A percentile compares a stretch with the other conserved stretches of the same genome.
Conservation (phyloP, 2,329 filamentous ascomycete species). For the Xylaria sp. region DNA sequence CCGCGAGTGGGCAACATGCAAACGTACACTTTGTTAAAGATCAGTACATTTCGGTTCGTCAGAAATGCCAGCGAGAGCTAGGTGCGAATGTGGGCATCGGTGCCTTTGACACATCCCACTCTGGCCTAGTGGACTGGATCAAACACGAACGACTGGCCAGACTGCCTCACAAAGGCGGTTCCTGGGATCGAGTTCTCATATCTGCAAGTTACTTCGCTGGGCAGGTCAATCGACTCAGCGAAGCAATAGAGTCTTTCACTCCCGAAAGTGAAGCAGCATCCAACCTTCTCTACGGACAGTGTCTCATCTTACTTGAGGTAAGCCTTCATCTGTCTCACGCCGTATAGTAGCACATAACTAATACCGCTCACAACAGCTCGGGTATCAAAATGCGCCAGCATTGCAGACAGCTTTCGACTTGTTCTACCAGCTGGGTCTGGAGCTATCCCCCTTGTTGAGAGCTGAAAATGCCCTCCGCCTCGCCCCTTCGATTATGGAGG, state of each 20-base stretch:
- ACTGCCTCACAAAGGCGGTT: slow-evolving; percentile 34
- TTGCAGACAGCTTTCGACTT: slow-evolving; percentile 37
- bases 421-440: slow-evolving; percentile 37
- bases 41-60: slow-evolving; percentile 34
- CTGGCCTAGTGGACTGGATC: slow-evolving; percentile 36
- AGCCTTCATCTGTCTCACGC: neutral
- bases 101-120: slow-evolving; percentile 35
- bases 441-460: slow-evolving; percentile 33
- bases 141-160: slow-evolving; percentile 34
- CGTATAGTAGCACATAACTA: neutral
- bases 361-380: slow-evolving; percentile 28
- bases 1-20: slow-evolving; percentile 18
- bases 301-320: slow-evolving; percentile 36
- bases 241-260: slow-evolving; percentile 38
- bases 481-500: slow-evolving; percentile 32
- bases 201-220: slow-evolving; percentile 34
- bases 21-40: slow-evolving; percentile 31
- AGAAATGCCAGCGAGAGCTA: slow-evolving; percentile 34
- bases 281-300: slow-evolving; percentile 38
- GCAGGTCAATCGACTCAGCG: slow-evolving; percentile 35
- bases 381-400: slow-evolving; percentile 34
- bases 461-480: slow-evolving; percentile 32
- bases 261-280: slow-evolving; percentile 32
- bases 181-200: slow-evolving; percentile 37
- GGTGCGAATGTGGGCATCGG: slow-evolving; percentile 30